Conservation (phyloP, 2,329 filamentous ascomycete genomes). For the Apiospora sp. region DNA sequence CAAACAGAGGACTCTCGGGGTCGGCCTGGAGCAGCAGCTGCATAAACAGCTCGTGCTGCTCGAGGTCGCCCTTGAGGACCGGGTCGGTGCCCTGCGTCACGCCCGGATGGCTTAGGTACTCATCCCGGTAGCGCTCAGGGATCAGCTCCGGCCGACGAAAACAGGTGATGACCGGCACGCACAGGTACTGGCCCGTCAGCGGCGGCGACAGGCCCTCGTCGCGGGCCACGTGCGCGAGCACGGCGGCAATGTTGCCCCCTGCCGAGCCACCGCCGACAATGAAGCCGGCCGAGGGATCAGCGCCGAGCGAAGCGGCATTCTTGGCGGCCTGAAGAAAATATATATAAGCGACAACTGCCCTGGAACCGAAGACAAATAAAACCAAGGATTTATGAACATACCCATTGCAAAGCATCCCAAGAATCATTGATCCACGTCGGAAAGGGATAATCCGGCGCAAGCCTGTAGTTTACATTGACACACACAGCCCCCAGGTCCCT, state of each 20-base stretch:
- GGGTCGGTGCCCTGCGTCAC: slow-evolving; percentile 35
- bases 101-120: slow-evolving; percentile 38
- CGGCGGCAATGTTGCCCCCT: slow-evolving; percentile 50
- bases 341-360: neutral
- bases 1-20: slow-evolving; percentile 31
- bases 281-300: slow-evolving; percentile 43
- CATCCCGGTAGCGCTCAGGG: slow-evolving; percentile 35
- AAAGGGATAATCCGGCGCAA: slow-evolving; percentile 56
- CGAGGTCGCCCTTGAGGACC: slow-evolving; percentile 28
- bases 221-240: slow-evolving; percentile 48
- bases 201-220: slow-evolving; percentile 50
- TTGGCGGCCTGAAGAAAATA: slow-evolving; percentile 36
- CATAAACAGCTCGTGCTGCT: slow-evolving; percentile 24
- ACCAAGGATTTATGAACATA: slow-evolving; percentile 30
- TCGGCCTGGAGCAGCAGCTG: slow-evolving; percentile 25
- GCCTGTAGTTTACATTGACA: slow-evolving; percentile 52
- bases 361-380: too few species aligned
- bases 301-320: slow-evolving; percentile 48
- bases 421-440: slow-evolving; percentile 52
- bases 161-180: slow-evolving; percentile 47
- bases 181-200: slow-evolving; percentile 55
- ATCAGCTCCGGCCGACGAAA: slow-evolving; percentile 32
- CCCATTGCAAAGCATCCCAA: slow-evolving; percentile 56
- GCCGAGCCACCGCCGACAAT: slow-evolving; percentile 45
- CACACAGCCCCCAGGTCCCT: slow-evolving; percentile 47